Conservation (phyloP, 1,139 yeast genomes). For the Hanseniaspora sp. region DNA sequence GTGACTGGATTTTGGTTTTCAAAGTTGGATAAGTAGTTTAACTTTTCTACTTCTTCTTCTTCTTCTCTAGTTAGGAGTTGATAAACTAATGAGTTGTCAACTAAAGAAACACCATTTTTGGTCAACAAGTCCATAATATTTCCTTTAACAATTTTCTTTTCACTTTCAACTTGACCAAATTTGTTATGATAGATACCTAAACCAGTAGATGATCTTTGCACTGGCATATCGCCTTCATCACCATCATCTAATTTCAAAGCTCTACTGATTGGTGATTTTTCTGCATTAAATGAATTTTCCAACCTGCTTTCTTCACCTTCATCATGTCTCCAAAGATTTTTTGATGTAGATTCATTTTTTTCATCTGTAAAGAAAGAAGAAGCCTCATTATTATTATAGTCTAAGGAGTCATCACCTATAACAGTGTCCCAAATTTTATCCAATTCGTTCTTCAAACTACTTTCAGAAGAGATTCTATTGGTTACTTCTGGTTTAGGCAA, state of each 20-base stretch:
- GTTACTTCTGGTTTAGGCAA: not conserved
- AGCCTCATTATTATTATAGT: not conserved
- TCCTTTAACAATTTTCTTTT: conserved; percentile 6
- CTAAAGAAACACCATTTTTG: conserved; percentile 2
- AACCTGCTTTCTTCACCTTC: not conserved
- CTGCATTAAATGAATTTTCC: too few species aligned
- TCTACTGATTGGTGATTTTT: not conserved
- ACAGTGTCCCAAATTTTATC: conserved; percentile 10
- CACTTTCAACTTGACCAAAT: not conserved
- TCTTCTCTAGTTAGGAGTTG: not conserved
- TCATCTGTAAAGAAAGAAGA: not conserved
- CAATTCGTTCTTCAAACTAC: conserved; percentile 7
- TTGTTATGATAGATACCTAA: conserved; percentile 2
- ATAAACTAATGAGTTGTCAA: not conserved
- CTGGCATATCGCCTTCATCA: not conserved
- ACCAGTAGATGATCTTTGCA: conserved; percentile 11
- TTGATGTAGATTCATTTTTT: not conserved
- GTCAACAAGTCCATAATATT: conserved; percentile 5
- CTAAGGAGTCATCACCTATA: not conserved
- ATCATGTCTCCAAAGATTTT: not conserved
- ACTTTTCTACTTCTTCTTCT: not conserved
- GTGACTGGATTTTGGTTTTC: not conserved
- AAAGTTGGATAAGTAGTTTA: not conserved
- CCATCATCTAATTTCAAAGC: conserved; percentile 3
- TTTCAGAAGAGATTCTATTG: not conserved